Conservation (phyloP, 2,329 filamentous ascomycete genomes). For the Fusarium devonianum region DNA sequence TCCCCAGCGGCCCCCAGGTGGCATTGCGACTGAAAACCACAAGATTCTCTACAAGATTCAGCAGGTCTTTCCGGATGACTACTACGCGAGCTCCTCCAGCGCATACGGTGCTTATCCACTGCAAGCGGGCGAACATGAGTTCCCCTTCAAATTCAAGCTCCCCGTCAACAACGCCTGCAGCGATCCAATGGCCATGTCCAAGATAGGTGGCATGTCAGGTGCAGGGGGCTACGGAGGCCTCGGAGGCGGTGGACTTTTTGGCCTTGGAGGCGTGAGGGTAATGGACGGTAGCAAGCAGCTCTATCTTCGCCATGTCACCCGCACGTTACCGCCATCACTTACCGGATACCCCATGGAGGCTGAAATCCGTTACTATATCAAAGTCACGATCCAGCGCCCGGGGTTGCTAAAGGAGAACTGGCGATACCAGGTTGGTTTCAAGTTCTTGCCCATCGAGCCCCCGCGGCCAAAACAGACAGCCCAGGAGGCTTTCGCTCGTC, state of each 20-base stretch:
- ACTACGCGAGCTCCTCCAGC: conserved; percentile 50
- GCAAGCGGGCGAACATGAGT: conserved; percentile 74
- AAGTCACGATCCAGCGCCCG: conserved; percentile 91
- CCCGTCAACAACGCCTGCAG: conserved; percentile 78
- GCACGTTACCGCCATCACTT: conserved; percentile 86
- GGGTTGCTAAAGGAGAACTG: conserved; percentile 92
- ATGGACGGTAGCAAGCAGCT: conserved; percentile 71
- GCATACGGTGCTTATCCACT: conserved; percentile 63
- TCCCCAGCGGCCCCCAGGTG: conserved; percentile 48
- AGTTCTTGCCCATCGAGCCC: conserved; percentile 91
- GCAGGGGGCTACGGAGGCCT: conserved; percentile 64
- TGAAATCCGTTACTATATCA: conserved; percentile 93
- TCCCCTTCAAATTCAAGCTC: conserved; percentile 80
- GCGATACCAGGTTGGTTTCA: conserved; percentile 72
- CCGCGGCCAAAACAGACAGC: conserved; percentile 72
- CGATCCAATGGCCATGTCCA: conserved; percentile 60
- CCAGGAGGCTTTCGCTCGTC: conserved; percentile 84
- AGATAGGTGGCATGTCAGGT: conserved; percentile 61
- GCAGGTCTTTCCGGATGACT: conserved; percentile 73
- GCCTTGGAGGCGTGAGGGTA: conserved; percentile 61
- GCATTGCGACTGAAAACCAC: conserved; percentile 64
- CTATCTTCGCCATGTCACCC: conserved; percentile 75
- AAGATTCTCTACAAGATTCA: conserved; percentile 79
- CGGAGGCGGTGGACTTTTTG: conserved; percentile 55
- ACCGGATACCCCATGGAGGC: conserved; percentile 87